Percentiles rank a stretch among this genome's conserved stretches.
phyloP scores from a whole-genome alignment of 371 early-diverging fungal genomes.

The Syncephalastrum racemosum region DNA sequence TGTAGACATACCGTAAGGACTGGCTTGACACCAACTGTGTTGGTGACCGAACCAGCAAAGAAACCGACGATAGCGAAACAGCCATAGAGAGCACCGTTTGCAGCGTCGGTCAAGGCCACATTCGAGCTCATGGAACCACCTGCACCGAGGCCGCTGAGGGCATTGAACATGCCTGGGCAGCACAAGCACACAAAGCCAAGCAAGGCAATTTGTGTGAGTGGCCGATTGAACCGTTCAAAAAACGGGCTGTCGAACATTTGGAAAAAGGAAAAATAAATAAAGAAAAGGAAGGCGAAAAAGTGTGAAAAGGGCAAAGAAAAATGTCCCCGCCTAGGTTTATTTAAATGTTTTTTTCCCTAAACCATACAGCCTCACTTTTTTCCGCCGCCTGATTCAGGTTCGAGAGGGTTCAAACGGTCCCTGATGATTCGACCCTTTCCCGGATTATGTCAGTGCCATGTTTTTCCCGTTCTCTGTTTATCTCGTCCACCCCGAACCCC shows the following conservation, averaged over 20 bases:
- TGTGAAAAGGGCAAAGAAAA: too few relatives aligned
- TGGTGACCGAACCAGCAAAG: constrained; percentile 56
- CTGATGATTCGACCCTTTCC: too few relatives aligned
- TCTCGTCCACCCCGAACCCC: too few relatives aligned
- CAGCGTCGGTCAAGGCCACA: constrained; percentile 56
- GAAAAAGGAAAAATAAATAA: neutral
- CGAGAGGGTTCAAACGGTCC: too few relatives aligned
- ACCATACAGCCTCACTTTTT: too few relatives aligned
- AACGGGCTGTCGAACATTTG: constrained; percentile 1
- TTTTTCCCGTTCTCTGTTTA: too few relatives aligned
- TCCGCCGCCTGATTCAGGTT: too few relatives aligned
- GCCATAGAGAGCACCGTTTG: constrained; percentile 65
- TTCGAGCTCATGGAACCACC: constrained; percentile 49
- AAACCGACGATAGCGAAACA: constrained; percentile 65
- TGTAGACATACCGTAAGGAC: constrained; percentile 33
- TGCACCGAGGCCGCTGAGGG: constrained; percentile 36
- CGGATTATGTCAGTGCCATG: too few relatives aligned
- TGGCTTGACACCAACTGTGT: constrained; percentile 49
- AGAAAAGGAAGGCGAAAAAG: too few relatives aligned
- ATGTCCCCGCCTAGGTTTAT: too few relatives aligned
- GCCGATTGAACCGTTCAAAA: constrained; percentile 47
- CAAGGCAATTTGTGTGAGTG: constrained; percentile 67
- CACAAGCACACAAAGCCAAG: constrained; percentile 77
- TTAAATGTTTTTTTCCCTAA: too few relatives aligned
- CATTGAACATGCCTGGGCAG: constrained; percentile 82